phyloP scores from a whole-genome alignment of 2,329 filamentous ascomycete species.

The Cercospora brassicicola region DNA sequence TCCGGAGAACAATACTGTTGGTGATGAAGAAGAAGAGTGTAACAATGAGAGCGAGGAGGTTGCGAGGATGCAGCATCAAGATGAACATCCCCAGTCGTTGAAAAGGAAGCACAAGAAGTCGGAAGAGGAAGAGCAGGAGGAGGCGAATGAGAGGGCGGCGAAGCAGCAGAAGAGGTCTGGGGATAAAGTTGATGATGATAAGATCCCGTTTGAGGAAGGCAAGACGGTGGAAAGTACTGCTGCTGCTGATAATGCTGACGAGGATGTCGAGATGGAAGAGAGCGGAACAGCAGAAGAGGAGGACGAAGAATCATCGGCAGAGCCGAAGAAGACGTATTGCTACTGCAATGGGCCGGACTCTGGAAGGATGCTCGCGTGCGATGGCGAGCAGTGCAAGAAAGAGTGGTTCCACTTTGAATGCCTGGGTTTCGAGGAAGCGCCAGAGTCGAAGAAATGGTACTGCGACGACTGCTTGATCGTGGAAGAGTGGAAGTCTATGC shows the following conservation, averaged over 20 bases:
- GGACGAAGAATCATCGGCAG: background rate
- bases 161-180: slow-evolving; percentile 15
- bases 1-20: slow-evolving; percentile 27
- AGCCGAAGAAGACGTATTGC: slow-evolving; percentile 17
- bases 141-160: slow-evolving; percentile 4
- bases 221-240: slow-evolving; percentile 1
- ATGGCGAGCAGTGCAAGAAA: slow-evolving; percentile 70
- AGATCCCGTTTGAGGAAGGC: slow-evolving; percentile 6
- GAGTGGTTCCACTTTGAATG: slow-evolving; percentile 84
- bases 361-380: slow-evolving; percentile 72
- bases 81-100: slow-evolving; percentile 4
- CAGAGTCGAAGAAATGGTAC: slow-evolving; percentile 40
- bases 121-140: slow-evolving; percentile 7
- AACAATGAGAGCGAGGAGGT: slow-evolving; percentile 8
- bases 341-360: slow-evolving; percentile 26
- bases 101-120: slow-evolving; percentile 12
- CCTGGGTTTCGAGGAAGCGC: slow-evolving; percentile 65
- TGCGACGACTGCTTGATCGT: slow-evolving; percentile 24
- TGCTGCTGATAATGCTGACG: background rate
- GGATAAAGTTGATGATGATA: background rate
- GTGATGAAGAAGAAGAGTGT: slow-evolving; percentile 19
- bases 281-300: background rate
- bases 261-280: slow-evolving; percentile 4
- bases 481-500: slow-evolving; percentile 1
- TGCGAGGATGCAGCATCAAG: slow-evolving; percentile 7